Evolutionary conservation across 2,329 filamentous ascomycete genomes (phyloP).

Genomic region (Alternaria sp.): DNA sequence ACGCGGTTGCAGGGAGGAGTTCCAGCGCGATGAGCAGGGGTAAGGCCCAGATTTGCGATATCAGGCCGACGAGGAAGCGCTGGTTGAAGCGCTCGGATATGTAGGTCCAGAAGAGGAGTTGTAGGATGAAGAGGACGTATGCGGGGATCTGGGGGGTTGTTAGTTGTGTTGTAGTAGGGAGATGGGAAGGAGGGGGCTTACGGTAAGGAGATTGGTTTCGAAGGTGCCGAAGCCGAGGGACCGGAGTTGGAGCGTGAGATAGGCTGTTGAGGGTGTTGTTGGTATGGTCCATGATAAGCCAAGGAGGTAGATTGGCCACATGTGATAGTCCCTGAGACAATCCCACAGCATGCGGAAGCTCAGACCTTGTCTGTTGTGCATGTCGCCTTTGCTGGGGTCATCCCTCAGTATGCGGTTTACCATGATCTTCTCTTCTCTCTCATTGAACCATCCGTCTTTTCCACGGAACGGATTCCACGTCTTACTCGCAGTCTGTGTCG

Average conservation of each 20-base stretch:
- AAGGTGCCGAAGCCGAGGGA: slow-evolving; percentile 47
- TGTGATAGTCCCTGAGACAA: slow-evolving; percentile 61
- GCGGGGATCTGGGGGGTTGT: slow-evolving; percentile 46
- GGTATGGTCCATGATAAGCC: slow-evolving; percentile 48
- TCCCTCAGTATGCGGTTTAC: slow-evolving; percentile 66
- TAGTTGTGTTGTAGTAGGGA: too few relatives aligned
- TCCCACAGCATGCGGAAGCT: slow-evolving; percentile 56
- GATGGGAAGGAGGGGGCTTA: slow-evolving; percentile 10
- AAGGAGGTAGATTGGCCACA: slow-evolving; percentile 54
- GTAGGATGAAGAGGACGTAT: slow-evolving; percentile 56
- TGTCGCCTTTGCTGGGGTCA: slow-evolving; percentile 64
- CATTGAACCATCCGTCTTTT: slow-evolving; percentile 70
- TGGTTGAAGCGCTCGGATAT: slow-evolving; percentile 59
- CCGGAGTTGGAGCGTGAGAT: slow-evolving; percentile 45
- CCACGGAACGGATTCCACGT: slow-evolving; percentile 57
- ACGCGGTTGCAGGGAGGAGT: slow-evolving; percentile 35
- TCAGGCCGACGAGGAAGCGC: slow-evolving; percentile 56
- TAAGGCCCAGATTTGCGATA: slow-evolving; percentile 49
- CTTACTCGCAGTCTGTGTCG: slow-evolving; percentile 67
- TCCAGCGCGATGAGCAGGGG: slow-evolving; percentile 49
- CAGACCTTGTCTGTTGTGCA: slow-evolving; percentile 66
- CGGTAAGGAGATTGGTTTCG: slow-evolving; percentile 47
- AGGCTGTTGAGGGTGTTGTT: slow-evolving; percentile 35
- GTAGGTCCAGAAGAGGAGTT: slow-evolving; percentile 59
- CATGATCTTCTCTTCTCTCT: slow-evolving; percentile 72